Conservation (phyloP, 805 yeast genomes). For the Candida morakotiae region DNA sequence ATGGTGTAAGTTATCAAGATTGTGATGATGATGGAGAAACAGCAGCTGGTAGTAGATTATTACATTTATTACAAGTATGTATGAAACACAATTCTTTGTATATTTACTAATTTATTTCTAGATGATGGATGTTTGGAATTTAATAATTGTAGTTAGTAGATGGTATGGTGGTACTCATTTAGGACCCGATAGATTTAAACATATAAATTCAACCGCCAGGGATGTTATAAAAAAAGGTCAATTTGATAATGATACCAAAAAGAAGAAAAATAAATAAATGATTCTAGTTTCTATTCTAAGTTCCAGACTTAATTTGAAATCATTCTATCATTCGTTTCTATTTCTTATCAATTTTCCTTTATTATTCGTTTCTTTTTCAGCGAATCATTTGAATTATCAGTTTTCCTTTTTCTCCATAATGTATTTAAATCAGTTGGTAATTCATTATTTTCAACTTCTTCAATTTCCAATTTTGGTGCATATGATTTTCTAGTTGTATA, state of each 20-base stretch:
- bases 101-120: constrained; percentile 11
- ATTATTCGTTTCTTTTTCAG: constrained; percentile 4
- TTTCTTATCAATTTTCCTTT: no score
- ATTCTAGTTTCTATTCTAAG: no score
- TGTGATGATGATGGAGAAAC: constrained; percentile 97
- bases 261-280: constrained; percentile 18
- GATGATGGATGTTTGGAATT: constrained; percentile 78
- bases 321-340: not conserved
- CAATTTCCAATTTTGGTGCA: constrained; percentile 7
- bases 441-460: constrained; percentile 6
- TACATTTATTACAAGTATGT: constrained; percentile 67
- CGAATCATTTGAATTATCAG: constrained; percentile 1
- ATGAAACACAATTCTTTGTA: constrained; percentile 2
- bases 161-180: constrained; percentile 93
- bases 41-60: constrained; percentile 87
- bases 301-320: no score
- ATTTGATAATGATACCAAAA: constrained; percentile 26
- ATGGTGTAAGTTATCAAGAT: constrained; percentile 66
- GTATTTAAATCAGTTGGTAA: constrained; percentile 4
- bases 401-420: constrained; percentile 7
- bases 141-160: constrained; percentile 79
- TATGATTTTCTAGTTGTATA: constrained; percentile 13
- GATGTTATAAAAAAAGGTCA: constrained; percentile 74
- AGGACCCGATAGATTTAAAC: constrained; percentile 93
- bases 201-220: constrained; percentile 84